These are phyloP conservation scores for Inga oerstediana DNA, from an alignment of 306 rosid genomes.

Conservation along the genomic window DNA sequence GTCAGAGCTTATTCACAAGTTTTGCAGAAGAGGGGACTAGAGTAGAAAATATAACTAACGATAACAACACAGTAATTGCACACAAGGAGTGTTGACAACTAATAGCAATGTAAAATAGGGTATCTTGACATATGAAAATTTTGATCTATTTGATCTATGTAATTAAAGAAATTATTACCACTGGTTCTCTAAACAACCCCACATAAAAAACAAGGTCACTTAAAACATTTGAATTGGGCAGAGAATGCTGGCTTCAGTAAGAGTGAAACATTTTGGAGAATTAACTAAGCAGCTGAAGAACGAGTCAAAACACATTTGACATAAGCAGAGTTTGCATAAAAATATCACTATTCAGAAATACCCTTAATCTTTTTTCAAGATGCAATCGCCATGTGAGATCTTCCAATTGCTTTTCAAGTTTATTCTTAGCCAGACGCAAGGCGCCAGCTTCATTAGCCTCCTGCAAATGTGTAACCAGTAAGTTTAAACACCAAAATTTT, in stretches of 20 bases:
- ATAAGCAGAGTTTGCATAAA: constrained; percentile 16
- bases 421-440: constrained; percentile 89
- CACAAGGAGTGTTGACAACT: not conserved
- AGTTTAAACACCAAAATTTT: constrained; percentile 4
- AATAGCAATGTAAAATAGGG: not conserved
- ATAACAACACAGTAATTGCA: not conserved
- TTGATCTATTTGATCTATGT: not conserved
- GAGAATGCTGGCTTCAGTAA: not conserved
- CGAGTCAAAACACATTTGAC: constrained; percentile 2
- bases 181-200: not conserved
- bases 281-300: not conserved
- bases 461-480: constrained; percentile 48
- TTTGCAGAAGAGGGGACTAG: constrained; percentile 16
- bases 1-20: not conserved
- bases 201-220: not conserved
- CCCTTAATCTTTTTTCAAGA: constrained; percentile 94
- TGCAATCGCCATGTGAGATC: constrained; percentile 96
- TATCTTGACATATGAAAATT: not conserved
- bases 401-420: constrained; percentile 96
- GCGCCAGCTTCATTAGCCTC: constrained; percentile 98
- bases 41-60: constrained; percentile 20
- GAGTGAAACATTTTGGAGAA: not conserved
- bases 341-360: constrained; percentile 37
- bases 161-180: constrained; percentile 13
- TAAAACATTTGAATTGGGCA: not conserved